Evolutionary conservation across 1,284 basidiomycete species (phyloP), one percentile per base, ranked within the genome.

Genomic region (Ceratobasidium sp.): DNA sequence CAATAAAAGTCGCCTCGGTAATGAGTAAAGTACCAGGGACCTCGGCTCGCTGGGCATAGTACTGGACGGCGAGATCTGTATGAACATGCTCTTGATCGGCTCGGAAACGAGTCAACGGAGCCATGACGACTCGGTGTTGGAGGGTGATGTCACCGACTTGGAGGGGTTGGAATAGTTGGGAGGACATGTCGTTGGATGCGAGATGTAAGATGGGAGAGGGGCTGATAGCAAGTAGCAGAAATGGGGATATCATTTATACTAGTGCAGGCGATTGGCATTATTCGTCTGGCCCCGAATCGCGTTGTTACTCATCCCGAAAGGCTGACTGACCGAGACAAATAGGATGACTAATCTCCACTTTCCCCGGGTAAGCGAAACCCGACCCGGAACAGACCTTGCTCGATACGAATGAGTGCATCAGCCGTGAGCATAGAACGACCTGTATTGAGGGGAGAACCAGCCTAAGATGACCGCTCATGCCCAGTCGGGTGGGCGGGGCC

Each of bases 1-100:
- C 76, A 59, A 83, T 80, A 41, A 79, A 75, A 0, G 81, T 82
- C 0, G 77, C 81, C 69, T 82, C 82, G n/a, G 78, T 78, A 60
- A 80, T 79, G 6, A 80, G 62, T 10, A 80, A 72, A 0, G 76
- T 76, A 3, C 79, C 79, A 0, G 74, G 70, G 21, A 74, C 53
- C n/a, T 55, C 57, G 1, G 77, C 79, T 3, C 80, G 74, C 55
- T 80, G 79, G 1, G 39, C 46, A 67, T 80, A 80, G 74, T 80
- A 80, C 64, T 71, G 57, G 10, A 60, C 62, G 1, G 73, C 72
- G 2, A 75, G 55, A 32, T 74, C 74, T 9, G 18, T 21, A 46
- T 72, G 75, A 39, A 72, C 72, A 45, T 74, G 76, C 14, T 76
- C 59, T 0, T 72, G 67, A 30, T 76, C 34, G 0, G 78, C 80